phyloP scores from a whole-genome alignment of 306 rosid genomes.

The Trifolium dubium region DNA sequence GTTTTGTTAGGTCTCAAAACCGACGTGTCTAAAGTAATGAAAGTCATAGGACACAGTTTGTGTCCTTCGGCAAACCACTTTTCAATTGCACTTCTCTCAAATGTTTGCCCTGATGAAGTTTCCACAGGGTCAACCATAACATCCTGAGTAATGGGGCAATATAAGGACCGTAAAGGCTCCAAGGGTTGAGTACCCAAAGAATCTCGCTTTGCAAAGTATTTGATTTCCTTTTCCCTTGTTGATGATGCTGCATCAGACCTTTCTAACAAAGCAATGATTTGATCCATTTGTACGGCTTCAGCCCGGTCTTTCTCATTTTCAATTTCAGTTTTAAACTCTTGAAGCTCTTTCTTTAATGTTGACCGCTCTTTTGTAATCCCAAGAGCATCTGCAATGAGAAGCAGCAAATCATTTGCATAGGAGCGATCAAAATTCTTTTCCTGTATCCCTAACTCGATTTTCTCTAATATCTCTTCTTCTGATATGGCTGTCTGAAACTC shows the following conservation, averaged over 20 bases:
- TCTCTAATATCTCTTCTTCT: conserved; percentile 81
- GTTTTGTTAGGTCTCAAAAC: conserved; percentile 65
- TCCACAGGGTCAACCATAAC: conserved; percentile 88
- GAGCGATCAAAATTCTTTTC: conserved; percentile 71
- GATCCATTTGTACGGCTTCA: conserved; percentile 91
- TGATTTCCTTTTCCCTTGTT: conserved; percentile 63
- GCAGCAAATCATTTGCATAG: conserved; percentile 72
- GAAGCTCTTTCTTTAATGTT: conserved; percentile 65
- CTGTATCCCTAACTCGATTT: conserved; percentile 73
- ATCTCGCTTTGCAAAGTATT: conserved; percentile 60
- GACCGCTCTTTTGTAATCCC: conserved; percentile 72
- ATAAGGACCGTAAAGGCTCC: conserved; percentile 56
- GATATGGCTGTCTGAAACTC: conserved; percentile 70
- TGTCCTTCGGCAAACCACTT: conserved; percentile 71
- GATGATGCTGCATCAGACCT: conserved; percentile 84
- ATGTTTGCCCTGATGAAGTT: conserved; percentile 63
- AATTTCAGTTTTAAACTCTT: conserved; percentile 77
- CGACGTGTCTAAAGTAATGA: conserved; percentile 51
- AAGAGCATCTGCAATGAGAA: conserved; percentile 72
- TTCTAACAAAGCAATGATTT: conserved; percentile 84
- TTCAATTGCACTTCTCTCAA: conserved; percentile 71
- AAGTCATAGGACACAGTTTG: conserved; percentile 60
- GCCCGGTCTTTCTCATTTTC: conserved; percentile 77
- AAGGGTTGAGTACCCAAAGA: conserved; percentile 58
- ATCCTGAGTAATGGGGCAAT: conserved; percentile 55